These are phyloP conservation scores for Fusarium palustre DNA, from an alignment of 2,329 filamentous ascomycete species.

Conservation along the genomic window DNA sequence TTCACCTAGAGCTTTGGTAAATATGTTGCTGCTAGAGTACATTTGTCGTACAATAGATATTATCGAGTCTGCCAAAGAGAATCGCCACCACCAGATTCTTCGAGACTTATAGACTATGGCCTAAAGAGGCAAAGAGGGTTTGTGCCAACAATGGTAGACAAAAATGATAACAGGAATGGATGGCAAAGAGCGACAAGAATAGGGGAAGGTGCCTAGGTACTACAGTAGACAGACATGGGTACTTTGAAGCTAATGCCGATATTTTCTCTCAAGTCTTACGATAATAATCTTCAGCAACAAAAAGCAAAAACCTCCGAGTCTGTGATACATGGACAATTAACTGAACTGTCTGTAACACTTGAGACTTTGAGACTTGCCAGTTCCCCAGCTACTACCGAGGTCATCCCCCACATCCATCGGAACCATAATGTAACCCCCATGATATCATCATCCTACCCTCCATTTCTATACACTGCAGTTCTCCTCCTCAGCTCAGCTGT, in stretches of 20 bases:
- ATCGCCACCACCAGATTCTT: conserved; percentile 38
- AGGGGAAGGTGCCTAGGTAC: background rate
- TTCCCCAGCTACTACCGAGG: conserved; percentile 13
- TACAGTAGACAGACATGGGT: too few species aligned
- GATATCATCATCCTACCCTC: conserved; percentile 47
- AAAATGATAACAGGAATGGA: background rate
- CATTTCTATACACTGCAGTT: conserved; percentile 12
- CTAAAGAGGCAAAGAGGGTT: conserved; percentile 21
- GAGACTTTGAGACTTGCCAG: background rate
- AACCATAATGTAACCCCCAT: conserved; percentile 39
- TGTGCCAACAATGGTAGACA: conserved; percentile 1
- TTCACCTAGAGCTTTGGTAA: background rate
- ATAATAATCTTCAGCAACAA: background rate
- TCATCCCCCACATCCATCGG: conserved; percentile 30
- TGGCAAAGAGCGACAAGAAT: background rate
- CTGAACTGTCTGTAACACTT: background rate
- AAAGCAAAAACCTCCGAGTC: conserved; percentile 14
- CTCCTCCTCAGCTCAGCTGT: conserved; percentile 26
- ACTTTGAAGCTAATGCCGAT: background rate
- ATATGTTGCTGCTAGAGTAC: background rate
- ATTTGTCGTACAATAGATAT: background rate
- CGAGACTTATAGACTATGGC: conserved; percentile 23
- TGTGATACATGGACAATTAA: background rate
- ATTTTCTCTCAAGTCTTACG: conserved; percentile 3
- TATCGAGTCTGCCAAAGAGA: background rate